phyloP scores from a whole-genome alignment of 2,329 filamentous ascomycete genomes.

The Epichloe gansuensis region DNA sequence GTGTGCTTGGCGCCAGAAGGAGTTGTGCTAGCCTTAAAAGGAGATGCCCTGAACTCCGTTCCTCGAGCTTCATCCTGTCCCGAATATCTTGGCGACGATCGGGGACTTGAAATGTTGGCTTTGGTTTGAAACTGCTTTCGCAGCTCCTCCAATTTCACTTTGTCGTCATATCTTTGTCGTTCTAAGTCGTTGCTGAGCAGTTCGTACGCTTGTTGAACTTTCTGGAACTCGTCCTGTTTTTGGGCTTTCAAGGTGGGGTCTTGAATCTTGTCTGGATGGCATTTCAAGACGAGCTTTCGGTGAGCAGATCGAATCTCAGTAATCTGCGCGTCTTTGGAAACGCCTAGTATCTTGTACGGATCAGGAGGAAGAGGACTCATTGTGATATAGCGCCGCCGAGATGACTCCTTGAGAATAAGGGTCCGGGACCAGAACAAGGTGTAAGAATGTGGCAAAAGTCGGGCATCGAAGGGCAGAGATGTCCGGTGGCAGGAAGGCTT shows the following conservation, averaged over 20 bases:
- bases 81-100: conserved; percentile 25
- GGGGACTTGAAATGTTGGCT: conserved; percentile 31
- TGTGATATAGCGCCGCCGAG: conserved; percentile 7
- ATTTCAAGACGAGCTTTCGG: conserved; percentile 76
- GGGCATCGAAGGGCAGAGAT: neutral
- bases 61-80: conserved; percentile 5
- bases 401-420: neutral
- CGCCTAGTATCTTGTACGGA: conserved; percentile 67
- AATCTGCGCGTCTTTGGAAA: conserved; percentile 58
- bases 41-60: conserved; percentile 20
- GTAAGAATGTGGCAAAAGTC: neutral
- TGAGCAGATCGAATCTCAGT: conserved; percentile 67
- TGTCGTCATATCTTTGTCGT: conserved; percentile 66
- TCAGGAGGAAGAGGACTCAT: conserved; percentile 50
- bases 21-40: conserved; percentile 26
- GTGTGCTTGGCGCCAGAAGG: conserved; percentile 23
- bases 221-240: conserved; percentile 82
- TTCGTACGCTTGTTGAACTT: conserved; percentile 88
- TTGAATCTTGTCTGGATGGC: conserved; percentile 84
- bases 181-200: conserved; percentile 67
- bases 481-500: neutral
- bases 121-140: conserved; percentile 39
- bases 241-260: conserved; percentile 62
- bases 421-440: conserved; percentile 1
- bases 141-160: conserved; percentile 54